Conservation (phyloP, 2,329 filamentous ascomycete genomes). For the Stagonosporopsis chrysanthemi region DNA sequence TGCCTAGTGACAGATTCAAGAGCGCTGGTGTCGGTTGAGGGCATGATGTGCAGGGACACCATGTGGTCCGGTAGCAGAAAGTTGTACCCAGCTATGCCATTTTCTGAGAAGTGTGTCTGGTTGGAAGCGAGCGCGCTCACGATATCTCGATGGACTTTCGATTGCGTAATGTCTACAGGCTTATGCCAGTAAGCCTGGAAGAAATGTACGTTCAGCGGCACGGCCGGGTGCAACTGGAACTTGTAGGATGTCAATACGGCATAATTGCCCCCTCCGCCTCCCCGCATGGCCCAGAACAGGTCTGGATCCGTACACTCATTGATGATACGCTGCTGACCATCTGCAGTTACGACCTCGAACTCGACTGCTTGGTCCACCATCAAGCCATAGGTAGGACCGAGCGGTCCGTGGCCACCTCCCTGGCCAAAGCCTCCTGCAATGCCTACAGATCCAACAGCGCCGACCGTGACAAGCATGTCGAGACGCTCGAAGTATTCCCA, state of each 20-base stretch:
- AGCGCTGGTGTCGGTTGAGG: conserved; percentile 33
- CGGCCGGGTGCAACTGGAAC: conserved; percentile 45
- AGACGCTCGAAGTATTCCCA: conserved; percentile 47
- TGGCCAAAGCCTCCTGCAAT: conserved; percentile 54
- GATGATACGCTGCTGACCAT: conserved; percentile 41
- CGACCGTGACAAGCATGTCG: conserved; percentile 46
- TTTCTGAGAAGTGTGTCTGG: conserved; percentile 38
- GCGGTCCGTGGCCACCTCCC: conserved; percentile 64
- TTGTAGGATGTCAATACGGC: conserved; percentile 48
- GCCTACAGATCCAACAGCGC: conserved; percentile 56
- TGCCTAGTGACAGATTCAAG: conserved; percentile 39
- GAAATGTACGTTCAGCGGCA: conserved; percentile 47
- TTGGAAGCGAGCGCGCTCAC: conserved; percentile 42
- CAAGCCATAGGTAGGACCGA: conserved; percentile 56
- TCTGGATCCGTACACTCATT: conserved; percentile 46
- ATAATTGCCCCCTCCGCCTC: conserved; percentile 48
- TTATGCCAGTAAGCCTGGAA: conserved; percentile 42
- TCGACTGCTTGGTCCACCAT: conserved; percentile 49
- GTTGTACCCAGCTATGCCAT: conserved; percentile 48
- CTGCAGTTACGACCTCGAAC: conserved; percentile 46
- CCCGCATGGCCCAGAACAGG: conserved; percentile 50
- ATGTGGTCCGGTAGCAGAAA: conserved; percentile 44
- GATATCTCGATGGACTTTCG: conserved; percentile 42
- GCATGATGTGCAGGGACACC: conserved; percentile 43
- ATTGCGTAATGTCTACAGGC: conserved; percentile 40